Percentiles rank a stretch among this genome's conserved stretches.
Conservation (phyloP, 108 stramenopile species). For the Stephanodiscus minutulus region DNA sequence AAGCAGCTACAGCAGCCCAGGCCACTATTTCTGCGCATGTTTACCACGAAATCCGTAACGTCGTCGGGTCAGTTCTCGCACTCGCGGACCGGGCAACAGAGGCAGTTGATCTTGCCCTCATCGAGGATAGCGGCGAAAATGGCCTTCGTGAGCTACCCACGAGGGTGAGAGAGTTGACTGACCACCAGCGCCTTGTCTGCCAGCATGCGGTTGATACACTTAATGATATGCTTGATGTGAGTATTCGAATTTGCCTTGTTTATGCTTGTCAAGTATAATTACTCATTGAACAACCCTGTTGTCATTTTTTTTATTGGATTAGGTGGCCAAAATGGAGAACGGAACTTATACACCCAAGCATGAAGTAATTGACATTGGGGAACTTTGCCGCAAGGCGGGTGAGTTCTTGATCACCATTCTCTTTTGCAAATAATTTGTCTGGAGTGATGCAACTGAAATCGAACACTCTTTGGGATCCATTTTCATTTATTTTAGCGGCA, state of each 20-base stretch:
- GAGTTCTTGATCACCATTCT: too few relatives aligned
- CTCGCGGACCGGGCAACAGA: conserved; percentile 50
- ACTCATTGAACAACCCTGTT: neutral
- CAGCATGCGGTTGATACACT: conserved; percentile 52
- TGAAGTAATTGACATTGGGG: conserved; percentile 48
- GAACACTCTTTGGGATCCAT: too few relatives aligned
- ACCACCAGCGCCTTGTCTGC: conserved; percentile 48
- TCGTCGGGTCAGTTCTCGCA: conserved; percentile 45
- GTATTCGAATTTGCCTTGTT: neutral
- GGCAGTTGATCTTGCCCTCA: conserved; percentile 46
- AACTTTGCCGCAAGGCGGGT: conserved; percentile 44
- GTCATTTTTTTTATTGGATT: neutral
- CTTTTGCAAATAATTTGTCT: too few relatives aligned
- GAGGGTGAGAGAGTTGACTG: conserved; percentile 45
- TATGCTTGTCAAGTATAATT: neutral
- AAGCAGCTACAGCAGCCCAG: conserved; percentile 51
- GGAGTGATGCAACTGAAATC: too few relatives aligned
- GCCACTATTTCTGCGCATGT: conserved; percentile 49
- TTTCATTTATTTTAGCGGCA: too few relatives aligned
- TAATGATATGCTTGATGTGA: conserved; percentile 53
- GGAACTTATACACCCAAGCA: conserved; percentile 38
- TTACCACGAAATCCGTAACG: conserved; percentile 55
- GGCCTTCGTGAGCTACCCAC: conserved; percentile 31
- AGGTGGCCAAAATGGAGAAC: conserved; percentile 45
- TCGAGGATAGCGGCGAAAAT: conserved; percentile 36